A percentile compares a stretch with the other conserved stretches of the same genome.
Evolutionary conservation across 179 eudicot species (phyloP).

Genomic region (Beta corolliflora): DNA sequence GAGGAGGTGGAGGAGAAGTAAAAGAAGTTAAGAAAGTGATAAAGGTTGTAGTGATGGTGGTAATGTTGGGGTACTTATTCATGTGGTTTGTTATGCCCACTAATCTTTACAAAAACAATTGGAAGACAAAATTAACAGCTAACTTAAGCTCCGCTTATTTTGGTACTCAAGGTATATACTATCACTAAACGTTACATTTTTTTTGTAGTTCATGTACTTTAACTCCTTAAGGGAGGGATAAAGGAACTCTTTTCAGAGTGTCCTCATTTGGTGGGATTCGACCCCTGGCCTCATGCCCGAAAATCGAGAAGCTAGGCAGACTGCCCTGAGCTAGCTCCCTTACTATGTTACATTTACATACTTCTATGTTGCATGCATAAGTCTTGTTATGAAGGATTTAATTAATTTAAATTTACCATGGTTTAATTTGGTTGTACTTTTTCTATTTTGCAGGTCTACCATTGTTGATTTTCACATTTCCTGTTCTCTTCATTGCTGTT

Average conservation of each 20-base stretch:
- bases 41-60: slow-evolving; percentile 33
- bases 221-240: too few relatives aligned
- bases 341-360: neutral
- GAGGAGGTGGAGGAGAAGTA: slow-evolving; percentile 16
- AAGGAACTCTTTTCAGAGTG: too few relatives aligned
- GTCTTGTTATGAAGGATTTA: neutral
- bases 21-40: slow-evolving; percentile 31
- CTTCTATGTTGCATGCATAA: neutral
- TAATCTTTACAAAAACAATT: slow-evolving; percentile 34
- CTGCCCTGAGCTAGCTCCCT: neutral
- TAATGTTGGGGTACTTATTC: slow-evolving; percentile 49
- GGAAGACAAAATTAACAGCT: slow-evolving; percentile 40
- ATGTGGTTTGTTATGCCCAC: slow-evolving; percentile 63
- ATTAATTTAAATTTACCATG: neutral
- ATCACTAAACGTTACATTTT: neutral
- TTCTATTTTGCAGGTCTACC: slow-evolving; percentile 33
- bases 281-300: too few relatives aligned
- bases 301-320: too few relatives aligned
- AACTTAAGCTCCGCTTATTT: slow-evolving; percentile 52
- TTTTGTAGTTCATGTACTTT: too few relatives aligned
- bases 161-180: slow-evolving; percentile 50
- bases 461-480: slow-evolving; percentile 48
- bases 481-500: slow-evolving; percentile 50
- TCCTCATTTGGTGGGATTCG: too few relatives aligned
- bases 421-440: too few relatives aligned